These are phyloP conservation scores for Uronychia setigera DNA, from an alignment of 73 alveolate genomes.

Conservation along the genomic window DNA sequence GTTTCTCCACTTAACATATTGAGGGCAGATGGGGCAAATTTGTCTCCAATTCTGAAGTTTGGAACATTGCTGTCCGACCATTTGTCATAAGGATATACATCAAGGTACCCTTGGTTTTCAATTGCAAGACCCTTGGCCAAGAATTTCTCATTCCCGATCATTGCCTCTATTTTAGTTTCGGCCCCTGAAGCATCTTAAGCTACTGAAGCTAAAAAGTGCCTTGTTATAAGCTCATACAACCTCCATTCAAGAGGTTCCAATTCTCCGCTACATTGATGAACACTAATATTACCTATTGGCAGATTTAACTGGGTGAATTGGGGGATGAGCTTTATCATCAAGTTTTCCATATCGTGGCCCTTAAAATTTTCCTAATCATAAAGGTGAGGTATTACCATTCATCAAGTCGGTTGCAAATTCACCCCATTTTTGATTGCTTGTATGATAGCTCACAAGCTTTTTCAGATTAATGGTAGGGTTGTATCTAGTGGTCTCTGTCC, in stretches of 20 bases:
- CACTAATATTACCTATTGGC: constrained; percentile 17
- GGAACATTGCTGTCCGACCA: constrained; percentile 96
- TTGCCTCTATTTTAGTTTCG: constrained; percentile 89
- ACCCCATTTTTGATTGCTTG: constrained; percentile 84
- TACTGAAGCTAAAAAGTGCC: constrained; percentile 97
- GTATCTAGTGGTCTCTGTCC: constrained; percentile 98
- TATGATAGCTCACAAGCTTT: constrained; percentile 39
- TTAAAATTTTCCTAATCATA: constrained; percentile 70
- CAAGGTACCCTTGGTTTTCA: constrained; percentile 87
- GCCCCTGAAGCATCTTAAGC: constrained; percentile 97
- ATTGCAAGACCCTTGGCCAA: constrained; percentile 87
- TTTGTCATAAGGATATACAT: constrained; percentile 92
- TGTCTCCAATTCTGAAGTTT: constrained; percentile 79
- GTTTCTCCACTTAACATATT: constrained; percentile 89
- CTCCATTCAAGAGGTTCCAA: constrained; percentile 86
- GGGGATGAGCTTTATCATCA: constrained; percentile 99
- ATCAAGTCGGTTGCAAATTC: constrained; percentile 76
- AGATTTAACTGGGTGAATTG: constrained; percentile 99
- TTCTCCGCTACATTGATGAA: constrained; percentile 23
- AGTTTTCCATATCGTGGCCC: constrained; percentile 94
- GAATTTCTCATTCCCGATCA: constrained; percentile 89
- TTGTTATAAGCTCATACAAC: constrained; percentile 94
- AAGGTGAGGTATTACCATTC: no score
- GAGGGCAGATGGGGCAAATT: constrained; percentile 67
- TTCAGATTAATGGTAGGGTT: constrained; percentile 76